Conservation (phyloP, 2,329 filamentous ascomycete species). For the Aspergillus glaucus region DNA sequence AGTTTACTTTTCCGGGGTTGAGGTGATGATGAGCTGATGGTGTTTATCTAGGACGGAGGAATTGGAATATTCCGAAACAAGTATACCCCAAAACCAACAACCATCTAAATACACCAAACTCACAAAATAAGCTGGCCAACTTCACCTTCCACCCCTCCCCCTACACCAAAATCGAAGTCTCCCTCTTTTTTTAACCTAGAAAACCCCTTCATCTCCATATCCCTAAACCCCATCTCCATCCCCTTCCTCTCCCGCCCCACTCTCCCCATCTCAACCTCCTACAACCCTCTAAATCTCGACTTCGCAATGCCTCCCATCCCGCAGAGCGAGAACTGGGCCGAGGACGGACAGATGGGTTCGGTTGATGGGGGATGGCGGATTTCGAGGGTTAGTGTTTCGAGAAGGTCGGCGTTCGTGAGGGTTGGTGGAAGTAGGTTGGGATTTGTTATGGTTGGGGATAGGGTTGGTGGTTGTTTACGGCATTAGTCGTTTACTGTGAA, state of each 20-base stretch:
- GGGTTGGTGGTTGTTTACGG: background rate
- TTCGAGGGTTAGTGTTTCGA: background rate
- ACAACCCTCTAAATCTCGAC: background rate
- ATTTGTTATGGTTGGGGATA: no score
- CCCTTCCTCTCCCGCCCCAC: slow-evolving; percentile 6
- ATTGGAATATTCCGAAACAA: slow-evolving; percentile 2
- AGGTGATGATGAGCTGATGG: background rate
- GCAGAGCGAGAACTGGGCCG: background rate
- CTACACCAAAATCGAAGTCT: background rate
- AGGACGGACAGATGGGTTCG: background rate
- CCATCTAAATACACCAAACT: background rate
- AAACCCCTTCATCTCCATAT: background rate
- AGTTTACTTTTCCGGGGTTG: background rate
- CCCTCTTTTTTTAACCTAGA: background rate
- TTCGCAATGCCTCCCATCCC: background rate
- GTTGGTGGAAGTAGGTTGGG: background rate
- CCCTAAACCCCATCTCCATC: slow-evolving; percentile 8
- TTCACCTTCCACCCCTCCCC: slow-evolving; percentile 1
- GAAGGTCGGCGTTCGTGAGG: background rate
- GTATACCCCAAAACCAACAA: background rate
- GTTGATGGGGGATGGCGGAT: background rate
- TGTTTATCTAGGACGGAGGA: background rate
- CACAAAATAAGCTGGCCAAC: background rate
- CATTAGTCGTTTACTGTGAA: no score
- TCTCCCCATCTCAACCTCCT: slow-evolving; percentile 6